Evolutionary conservation across 108 stramenopile genomes (phyloP).

Genomic region (Nitzschia sp.): DNA sequence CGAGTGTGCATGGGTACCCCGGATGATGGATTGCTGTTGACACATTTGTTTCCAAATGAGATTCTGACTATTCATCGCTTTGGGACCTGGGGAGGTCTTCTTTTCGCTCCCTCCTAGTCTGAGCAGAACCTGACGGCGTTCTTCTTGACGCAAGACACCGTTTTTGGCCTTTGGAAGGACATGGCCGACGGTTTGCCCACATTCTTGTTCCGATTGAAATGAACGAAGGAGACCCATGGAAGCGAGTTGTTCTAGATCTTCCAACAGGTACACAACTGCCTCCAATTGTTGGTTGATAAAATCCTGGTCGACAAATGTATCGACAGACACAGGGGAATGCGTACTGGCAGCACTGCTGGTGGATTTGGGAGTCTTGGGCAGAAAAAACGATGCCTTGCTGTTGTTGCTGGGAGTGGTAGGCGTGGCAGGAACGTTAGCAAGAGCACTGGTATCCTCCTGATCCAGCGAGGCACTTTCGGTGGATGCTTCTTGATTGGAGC

Average conservation of each 20-base stretch:
- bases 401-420: slow-evolving; percentile 1
- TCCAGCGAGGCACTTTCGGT: not conserved
- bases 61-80: slow-evolving; percentile 34
- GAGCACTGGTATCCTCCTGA: not conserved
- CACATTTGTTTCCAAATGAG: slow-evolving; percentile 79
- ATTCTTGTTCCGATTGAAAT: slow-evolving; percentile 76
- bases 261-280: slow-evolving; percentile 30
- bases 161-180: slow-evolving; percentile 11
- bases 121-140: slow-evolving; percentile 49
- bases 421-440: not conserved
- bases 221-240: slow-evolving; percentile 69
- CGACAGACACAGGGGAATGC: not conserved
- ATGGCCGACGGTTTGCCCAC: slow-evolving; percentile 65
- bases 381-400: slow-evolving; percentile 21
- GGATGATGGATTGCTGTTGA: slow-evolving; percentile 58
- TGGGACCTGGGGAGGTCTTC: slow-evolving; percentile 6
- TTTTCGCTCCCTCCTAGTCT: slow-evolving; percentile 51
- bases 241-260: slow-evolving; percentile 49
- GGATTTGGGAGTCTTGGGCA: slow-evolving; percentile 7
- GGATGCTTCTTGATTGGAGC: not conserved
- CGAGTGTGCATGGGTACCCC: not conserved
- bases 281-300: slow-evolving; percentile 29
- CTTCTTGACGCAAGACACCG: slow-evolving; percentile 58
- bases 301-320: slow-evolving; percentile 27
- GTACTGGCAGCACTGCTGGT: not conserved